Evolutionary conservation across 768 basidiomycete species (phyloP), one percentile per base, ranked within the genome.

Genomic region (Hygrophorus russula): DNA sequence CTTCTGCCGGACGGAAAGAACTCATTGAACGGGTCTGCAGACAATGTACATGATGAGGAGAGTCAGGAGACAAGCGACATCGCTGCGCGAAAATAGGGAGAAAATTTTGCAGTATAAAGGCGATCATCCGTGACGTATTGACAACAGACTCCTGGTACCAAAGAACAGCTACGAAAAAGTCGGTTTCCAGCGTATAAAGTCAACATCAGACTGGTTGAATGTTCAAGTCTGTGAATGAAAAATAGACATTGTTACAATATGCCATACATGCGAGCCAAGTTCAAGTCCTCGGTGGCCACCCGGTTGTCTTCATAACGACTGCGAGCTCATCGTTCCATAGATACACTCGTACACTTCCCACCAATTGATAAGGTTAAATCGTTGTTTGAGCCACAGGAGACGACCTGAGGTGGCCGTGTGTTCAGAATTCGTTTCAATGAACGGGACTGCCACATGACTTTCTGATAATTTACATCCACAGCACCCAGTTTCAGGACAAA

Each of bases 201-300:
- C n/a, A n/a, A n/a, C n/a, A n/a, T n/a, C n/a, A n/a, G n/a, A n/a
- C n/a, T n/a, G n/a, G n/a, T n/a, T n/a, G n/a, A n/a, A n/a, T n/a
- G 40, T 36, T 20, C 32, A 46, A n/a, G 20, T 29, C 29, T n/a
- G 28, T 27, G 14, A 12, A 33, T 32, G 8, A 28, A 39, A 35
- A 24, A 45, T 36, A 7, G 7, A n/a, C n/a, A 19, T 29, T n/a
- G n/a, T n/a, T n/a, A 50, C 79, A 53, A 65, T 93, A 91, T 56
- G 94, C 97, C 57, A 97, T 94, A 65, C 97, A 98, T 39, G 97
- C 93, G 13, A 93, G 94, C 46, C 97, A 67, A 50, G 97, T 91
- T 60, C 94, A 92, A 1, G 94, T 93, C 68, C 97, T 94, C 46
- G 97, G 71, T 61, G 94, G 97, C 33, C 39, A 20, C 48, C 30